These are phyloP conservation scores for Citeromyces matritensis DNA, from an alignment of 805 yeast species.

Conservation along the genomic window DNA sequence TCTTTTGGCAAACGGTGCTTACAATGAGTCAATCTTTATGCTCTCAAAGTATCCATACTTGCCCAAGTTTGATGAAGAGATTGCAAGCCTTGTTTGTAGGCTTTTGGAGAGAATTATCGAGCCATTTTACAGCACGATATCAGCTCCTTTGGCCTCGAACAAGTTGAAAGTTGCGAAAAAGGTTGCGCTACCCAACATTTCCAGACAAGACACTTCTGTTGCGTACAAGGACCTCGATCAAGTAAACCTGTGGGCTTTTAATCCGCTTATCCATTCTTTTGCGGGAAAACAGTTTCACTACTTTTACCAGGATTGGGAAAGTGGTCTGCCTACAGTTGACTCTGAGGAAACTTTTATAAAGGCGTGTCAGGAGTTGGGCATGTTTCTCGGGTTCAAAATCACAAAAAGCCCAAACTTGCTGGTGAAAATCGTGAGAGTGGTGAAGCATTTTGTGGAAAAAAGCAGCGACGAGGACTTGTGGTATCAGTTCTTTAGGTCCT, in stretches of 20 bases:
- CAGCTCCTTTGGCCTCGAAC: background rate
- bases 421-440: slow-evolving; percentile 49
- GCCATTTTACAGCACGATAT: slow-evolving; percentile 22
- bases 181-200: too few relatives aligned
- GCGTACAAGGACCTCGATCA: background rate
- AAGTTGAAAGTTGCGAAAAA: too few relatives aligned
- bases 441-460: slow-evolving; percentile 17
- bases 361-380: slow-evolving; percentile 32
- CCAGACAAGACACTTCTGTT: too few relatives aligned
- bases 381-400: slow-evolving; percentile 39
- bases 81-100: slow-evolving; percentile 30
- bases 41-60: slow-evolving; percentile 49
- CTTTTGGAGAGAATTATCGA: slow-evolving; percentile 30
- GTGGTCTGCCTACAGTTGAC: slow-evolving; percentile 19
- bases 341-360: slow-evolving; percentile 26
- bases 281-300: slow-evolving; percentile 9
- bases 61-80: slow-evolving; percentile 33
- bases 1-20: slow-evolving; percentile 42
- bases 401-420: slow-evolving; percentile 32
- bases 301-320: slow-evolving; percentile 36
- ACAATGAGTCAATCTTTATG: slow-evolving; percentile 45
- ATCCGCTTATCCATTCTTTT: slow-evolving; percentile 1
- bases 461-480: slow-evolving; percentile 19
- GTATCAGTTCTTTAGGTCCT: slow-evolving; percentile 50
- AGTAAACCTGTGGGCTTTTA: background rate